A percentile compares a stretch with the other conserved stretches of the same genome.
Conservation (phyloP, 2,329 filamentous ascomycete genomes). For the Stromatinia cepivora region DNA sequence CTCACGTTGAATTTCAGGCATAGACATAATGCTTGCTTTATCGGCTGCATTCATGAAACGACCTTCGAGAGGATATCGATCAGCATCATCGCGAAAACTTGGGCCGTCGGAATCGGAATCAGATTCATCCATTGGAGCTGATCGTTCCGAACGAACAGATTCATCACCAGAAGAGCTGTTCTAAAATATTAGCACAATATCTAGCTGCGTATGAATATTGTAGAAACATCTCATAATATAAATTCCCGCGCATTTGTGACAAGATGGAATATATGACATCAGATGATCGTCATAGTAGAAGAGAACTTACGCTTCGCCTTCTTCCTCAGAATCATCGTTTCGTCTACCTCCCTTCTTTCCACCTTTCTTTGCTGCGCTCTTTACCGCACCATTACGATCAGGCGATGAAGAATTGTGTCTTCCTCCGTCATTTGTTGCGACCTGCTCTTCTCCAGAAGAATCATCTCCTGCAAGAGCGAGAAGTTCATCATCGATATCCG, state of each 20-base stretch:
- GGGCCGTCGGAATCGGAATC: constrained; percentile 69
- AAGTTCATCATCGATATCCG: constrained; percentile 89
- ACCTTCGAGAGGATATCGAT: constrained; percentile 83
- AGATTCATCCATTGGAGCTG: constrained; percentile 87
- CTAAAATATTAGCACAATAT: background rate
- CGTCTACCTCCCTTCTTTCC: constrained; percentile 49
- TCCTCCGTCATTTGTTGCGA: constrained; percentile 49
- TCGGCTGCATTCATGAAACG: constrained; percentile 74
- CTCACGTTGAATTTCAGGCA: constrained; percentile 90
- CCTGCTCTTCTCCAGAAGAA: constrained; percentile 57
- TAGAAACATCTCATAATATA: background rate
- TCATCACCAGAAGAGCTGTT: constrained; percentile 66
- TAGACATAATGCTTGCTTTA: constrained; percentile 75
- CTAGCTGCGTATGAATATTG: background rate
- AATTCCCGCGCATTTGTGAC: background rate
- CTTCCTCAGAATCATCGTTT: constrained; percentile 69
- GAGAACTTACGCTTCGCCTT: constrained; percentile 75
- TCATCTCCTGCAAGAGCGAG: constrained; percentile 86
- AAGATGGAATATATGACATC: background rate
- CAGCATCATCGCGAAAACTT: constrained; percentile 55
- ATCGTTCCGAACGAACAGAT: constrained; percentile 75
- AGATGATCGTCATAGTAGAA: constrained; percentile 10
- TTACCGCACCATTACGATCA: constrained; percentile 44
- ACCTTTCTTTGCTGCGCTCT: constrained; percentile 49
- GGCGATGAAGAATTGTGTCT: constrained; percentile 57